Evolutionary conservation across 2,329 filamentous ascomycete species (phyloP), one percentile per base, ranked within the genome.

Genomic region (Ophiostoma sp.): DNA sequence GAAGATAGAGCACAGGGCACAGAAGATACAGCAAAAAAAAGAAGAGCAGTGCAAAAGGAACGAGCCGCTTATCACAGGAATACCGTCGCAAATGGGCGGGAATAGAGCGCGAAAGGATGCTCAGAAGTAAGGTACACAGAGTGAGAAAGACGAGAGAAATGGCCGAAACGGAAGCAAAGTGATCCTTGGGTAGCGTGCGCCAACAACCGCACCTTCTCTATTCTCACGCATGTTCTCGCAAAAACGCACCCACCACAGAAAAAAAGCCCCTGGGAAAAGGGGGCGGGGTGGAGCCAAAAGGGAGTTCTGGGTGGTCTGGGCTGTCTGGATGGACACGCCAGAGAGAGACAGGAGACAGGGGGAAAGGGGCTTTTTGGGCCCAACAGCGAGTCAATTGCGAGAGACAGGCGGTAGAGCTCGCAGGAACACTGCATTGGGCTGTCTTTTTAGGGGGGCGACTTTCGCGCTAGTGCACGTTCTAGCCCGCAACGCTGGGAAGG

Each of bases 391-490:
- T 42, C 39, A 42, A 42, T 2, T 8, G 39, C 39, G 50, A 52
- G 66, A 69, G 42, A 68, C 42, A 68, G 25, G 45, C 66, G 66
- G 66, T 31, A 68, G 64, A 68, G 64, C 45, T 68, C 42, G 42
- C 42, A 50, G 64, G 39, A 52, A 50, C 64, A 68, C 25, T 48
- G 64, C 64, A 68, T 48, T 50, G 28, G 63, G 39, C 22, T 19
- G 22, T 3, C 36, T 52, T 50, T 69, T 31, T 17, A 48, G 63
- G 57, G 39, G 22, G 42, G 15, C 42, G 42, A 42, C n/a, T 25
- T 68, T 50, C 28, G 66, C 66, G 66, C 66, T 71, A 64, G 42
- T 33, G 59, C 57, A 52, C 42, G 57, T 64, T 64, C 33, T 61
- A 25, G 69, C 52, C 48, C 69, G 31, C 15, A 25, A 33, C 25